phyloP scores from a whole-genome alignment of 2,329 filamentous ascomycete species.

The Myrmaecium sp. region DNA sequence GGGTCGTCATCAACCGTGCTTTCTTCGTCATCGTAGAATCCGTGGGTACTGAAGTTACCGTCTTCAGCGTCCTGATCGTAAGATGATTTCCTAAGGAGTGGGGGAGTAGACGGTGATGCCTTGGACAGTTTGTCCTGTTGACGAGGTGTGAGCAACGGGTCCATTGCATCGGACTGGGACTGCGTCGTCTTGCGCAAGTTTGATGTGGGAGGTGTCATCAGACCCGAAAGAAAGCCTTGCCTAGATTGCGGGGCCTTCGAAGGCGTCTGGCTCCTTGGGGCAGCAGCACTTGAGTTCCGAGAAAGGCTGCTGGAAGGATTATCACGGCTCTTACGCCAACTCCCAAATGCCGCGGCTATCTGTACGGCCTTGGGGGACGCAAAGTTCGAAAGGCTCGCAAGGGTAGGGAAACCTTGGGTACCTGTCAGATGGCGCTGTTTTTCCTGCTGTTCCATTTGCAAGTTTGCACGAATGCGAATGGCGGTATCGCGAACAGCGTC shows the following conservation, averaged over 20 bases:
- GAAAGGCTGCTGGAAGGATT: conserved; percentile 28
- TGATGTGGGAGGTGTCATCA: conserved; percentile 79
- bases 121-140: conserved; percentile 8
- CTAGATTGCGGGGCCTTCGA: conserved; percentile 36
- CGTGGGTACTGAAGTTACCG: conserved; percentile 27
- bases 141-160: background rate
- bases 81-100: conserved; percentile 35
- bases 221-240: conserved; percentile 53
- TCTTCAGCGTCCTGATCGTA: conserved; percentile 45
- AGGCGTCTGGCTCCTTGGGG: conserved; percentile 29
- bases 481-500: conserved; percentile 74
- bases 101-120: conserved; percentile 32
- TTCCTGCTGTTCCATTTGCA: conserved; percentile 97
- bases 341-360: conserved; percentile 93
- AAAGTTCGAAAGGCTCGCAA: conserved; percentile 60
- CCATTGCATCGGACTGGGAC: no score
- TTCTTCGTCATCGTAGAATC: conserved; percentile 32
- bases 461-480: conserved; percentile 80
- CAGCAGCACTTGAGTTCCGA: conserved; percentile 6
- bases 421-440: conserved; percentile 69
- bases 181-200: conserved; percentile 35
- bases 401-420: conserved; percentile 47
- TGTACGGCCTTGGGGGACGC: conserved; percentile 73
- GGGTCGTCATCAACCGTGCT: conserved; percentile 26
- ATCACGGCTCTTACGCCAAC: conserved; percentile 59